Conservation (phyloP, 306 rosid species). For the Cucumis cinereus region DNA sequence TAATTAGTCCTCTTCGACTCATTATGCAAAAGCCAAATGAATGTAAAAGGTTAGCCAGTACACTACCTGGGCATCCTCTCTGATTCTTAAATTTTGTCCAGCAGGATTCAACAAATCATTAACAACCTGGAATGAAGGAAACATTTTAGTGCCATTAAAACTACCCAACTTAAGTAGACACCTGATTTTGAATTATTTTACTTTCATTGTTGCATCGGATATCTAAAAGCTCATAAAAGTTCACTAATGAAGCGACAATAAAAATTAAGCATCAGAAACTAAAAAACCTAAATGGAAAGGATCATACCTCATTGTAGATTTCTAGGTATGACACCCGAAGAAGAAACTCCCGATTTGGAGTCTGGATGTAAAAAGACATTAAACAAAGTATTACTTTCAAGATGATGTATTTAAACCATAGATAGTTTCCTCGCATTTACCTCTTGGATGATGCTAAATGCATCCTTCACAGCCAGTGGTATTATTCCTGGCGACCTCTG, state of each 20-base stretch:
- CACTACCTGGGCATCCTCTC: conserved; percentile 96
- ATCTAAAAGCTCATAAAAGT: background rate
- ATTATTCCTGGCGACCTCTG: conserved; percentile 98
- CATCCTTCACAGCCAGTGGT: conserved; percentile 97
- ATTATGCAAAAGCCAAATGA: background rate
- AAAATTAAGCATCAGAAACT: conserved; percentile 7
- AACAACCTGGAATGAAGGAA: conserved; percentile 63
- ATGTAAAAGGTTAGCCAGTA: background rate
- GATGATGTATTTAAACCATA: background rate
- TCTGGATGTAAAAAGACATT: conserved; percentile 32
- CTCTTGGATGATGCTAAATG: conserved; percentile 98
- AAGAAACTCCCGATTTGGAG: conserved; percentile 94
- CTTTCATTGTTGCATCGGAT: conserved; percentile 2
- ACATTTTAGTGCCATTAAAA: conserved; percentile 9
- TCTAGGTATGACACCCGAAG: conserved; percentile 94
- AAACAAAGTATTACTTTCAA: background rate
- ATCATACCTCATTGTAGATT: conserved; percentile 88
- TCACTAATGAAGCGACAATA: background rate
- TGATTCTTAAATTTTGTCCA: conserved; percentile 91
- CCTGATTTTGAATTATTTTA: conserved; percentile 12
- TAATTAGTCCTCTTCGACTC: background rate
- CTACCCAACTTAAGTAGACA: conserved; percentile 10
- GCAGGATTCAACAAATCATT: conserved; percentile 95
- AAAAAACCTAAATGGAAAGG: conserved; percentile 12
- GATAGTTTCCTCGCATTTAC: conserved; percentile 19